Conservation (phyloP, 2,329 filamentous ascomycete species). For the Phaeosphaeria sp. region DNA sequence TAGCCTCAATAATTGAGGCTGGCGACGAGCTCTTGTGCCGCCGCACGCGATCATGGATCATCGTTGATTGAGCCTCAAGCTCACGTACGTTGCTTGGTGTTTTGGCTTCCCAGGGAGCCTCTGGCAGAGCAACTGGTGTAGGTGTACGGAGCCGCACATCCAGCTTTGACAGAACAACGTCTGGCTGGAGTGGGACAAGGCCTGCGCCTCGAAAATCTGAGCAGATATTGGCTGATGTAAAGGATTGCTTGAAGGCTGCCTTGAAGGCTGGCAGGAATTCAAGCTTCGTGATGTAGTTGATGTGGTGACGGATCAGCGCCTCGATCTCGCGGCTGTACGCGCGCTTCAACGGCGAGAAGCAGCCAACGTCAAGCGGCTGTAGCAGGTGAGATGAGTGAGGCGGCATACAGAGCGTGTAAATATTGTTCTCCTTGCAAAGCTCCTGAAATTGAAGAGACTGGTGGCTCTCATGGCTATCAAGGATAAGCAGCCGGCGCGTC, state of each 20-base stretch:
- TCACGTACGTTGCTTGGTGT: too few species aligned
- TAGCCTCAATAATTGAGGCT: too few species aligned
- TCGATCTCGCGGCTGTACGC: too few species aligned
- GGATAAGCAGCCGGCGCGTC: slow-evolving; percentile 46
- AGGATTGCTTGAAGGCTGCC: slow-evolving; percentile 25
- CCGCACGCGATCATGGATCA: too few species aligned
- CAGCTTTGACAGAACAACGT: slow-evolving; percentile 44
- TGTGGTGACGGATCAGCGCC: too few species aligned
- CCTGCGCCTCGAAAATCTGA: slow-evolving; percentile 37
- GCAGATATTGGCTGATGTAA: slow-evolving; percentile 34
- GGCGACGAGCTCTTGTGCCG: too few species aligned
- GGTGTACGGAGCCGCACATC: slow-evolving; percentile 28
- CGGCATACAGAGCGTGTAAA: slow-evolving; percentile 49
- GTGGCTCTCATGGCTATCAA: slow-evolving; percentile 48
- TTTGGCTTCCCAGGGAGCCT: neutral
- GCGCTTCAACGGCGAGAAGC: neutral
- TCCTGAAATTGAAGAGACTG: slow-evolving; percentile 38
- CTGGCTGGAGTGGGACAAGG: too few species aligned
- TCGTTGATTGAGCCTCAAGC: too few species aligned
- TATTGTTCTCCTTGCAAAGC: slow-evolving; percentile 36
- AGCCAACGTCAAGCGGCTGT: slow-evolving; percentile 14
- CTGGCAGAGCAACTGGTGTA: too few species aligned
- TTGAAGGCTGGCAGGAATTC: too few species aligned
- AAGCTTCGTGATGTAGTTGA: slow-evolving; percentile 6
- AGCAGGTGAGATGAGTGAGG: slow-evolving; percentile 14